Evolutionary conservation across 164 flowering plant genomes (phyloP).

Genomic region (Cinnamomum micranthum): DNA sequence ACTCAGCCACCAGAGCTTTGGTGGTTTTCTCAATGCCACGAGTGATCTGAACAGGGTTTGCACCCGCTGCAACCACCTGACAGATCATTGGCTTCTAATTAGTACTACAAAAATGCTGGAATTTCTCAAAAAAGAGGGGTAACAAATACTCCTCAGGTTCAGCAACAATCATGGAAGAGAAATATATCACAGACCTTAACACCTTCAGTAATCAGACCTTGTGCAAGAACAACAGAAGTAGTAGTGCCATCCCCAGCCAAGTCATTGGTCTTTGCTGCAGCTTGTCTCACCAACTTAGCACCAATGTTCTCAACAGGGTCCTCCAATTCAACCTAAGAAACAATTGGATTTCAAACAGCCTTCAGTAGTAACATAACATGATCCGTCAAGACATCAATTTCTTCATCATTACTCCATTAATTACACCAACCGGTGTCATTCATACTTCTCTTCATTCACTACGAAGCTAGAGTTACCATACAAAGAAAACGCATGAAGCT

Average conservation of each 20-base stretch:
- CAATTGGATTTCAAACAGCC: too few species aligned
- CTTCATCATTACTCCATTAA: too few species aligned
- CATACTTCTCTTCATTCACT: conserved; percentile 36
- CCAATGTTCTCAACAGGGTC: conserved; percentile 99
- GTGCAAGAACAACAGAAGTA: conserved; percentile 99
- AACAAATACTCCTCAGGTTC: too few species aligned
- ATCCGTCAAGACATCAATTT: too few species aligned
- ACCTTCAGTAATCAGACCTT: conserved; percentile 94
- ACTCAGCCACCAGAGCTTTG: conserved; percentile 84
- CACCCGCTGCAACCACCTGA: conserved; percentile 99
- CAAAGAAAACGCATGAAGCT: too few species aligned
- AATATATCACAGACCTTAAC: conserved; percentile 62
- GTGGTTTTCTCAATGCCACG: conserved; percentile 96
- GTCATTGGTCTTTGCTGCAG: conserved; percentile 98
- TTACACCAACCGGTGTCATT: too few species aligned
- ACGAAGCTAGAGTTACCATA: too few species aligned
- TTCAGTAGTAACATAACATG: too few species aligned
- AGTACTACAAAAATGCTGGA: neutral
- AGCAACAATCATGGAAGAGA: neutral
- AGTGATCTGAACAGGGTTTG: conserved; percentile 93
- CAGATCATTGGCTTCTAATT: neutral
- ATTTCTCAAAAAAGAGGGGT: neutral
- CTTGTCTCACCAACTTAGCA: conserved; percentile 94
- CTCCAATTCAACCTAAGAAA: conserved; percentile 52
- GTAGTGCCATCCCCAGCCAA: conserved; percentile 99